These are phyloP conservation scores for Rhodomyrtus tomentosa DNA, from an alignment of 345 rosid species.

Conservation along the genomic window DNA sequence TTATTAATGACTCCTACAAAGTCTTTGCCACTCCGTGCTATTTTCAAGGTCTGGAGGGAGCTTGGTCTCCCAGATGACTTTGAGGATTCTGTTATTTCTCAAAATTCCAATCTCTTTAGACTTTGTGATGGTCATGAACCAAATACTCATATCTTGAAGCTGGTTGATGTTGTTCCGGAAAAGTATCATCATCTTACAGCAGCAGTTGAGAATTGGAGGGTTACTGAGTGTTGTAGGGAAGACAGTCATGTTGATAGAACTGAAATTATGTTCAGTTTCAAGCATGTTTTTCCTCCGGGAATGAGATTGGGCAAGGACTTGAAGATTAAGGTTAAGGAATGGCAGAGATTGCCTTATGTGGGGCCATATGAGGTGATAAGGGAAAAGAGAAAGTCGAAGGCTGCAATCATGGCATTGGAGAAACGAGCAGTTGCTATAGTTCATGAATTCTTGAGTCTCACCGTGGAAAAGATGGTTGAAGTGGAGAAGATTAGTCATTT, in stretches of 20 bases:
- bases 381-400: constrained; percentile 36
- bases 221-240: constrained; percentile 53
- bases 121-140: constrained; percentile 56
- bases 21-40: constrained; percentile 69
- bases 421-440: constrained; percentile 68
- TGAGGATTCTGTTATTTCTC: constrained; percentile 67
- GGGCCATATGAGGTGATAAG: constrained; percentile 63
- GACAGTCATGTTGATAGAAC: constrained; percentile 33
- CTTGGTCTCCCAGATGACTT: constrained; percentile 89
- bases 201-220: constrained; percentile 77
- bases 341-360: constrained; percentile 66
- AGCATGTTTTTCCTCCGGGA: constrained; percentile 67
- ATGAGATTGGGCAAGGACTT: constrained; percentile 74
- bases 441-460: constrained; percentile 75
- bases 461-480: constrained; percentile 86
- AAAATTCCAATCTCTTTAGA: constrained; percentile 38
- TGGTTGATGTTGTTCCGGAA: constrained; percentile 24
- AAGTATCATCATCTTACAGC: constrained; percentile 21
- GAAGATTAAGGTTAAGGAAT: constrained; percentile 63
- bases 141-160: constrained; percentile 55
- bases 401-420: constrained; percentile 39
- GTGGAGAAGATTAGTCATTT: constrained; percentile 94
- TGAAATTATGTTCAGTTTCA: constrained; percentile 46
- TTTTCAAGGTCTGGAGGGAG: constrained; percentile 94
- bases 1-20: constrained; percentile 54